Percentiles rank a stretch among this genome's conserved stretches.
Conservation (phyloP, 176 grass and related monocot species). For the Rhynchospora pubera region DNA sequence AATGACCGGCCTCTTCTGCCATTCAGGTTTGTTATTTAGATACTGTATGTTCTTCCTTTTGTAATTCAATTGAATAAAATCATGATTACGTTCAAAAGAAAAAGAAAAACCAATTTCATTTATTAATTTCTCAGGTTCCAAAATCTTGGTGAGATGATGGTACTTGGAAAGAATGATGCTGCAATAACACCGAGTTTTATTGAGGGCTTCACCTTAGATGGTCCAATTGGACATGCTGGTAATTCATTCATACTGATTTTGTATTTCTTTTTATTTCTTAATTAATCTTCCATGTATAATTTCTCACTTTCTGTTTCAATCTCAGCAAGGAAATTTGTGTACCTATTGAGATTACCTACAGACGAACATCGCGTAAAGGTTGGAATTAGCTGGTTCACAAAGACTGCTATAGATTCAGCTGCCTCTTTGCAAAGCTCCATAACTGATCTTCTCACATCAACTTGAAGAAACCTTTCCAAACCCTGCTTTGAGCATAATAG, state of each 20-base stretch:
- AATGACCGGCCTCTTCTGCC: slow-evolving; percentile 79
- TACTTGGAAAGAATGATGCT: slow-evolving; percentile 69
- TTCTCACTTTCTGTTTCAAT: neutral
- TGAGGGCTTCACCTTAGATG: slow-evolving; percentile 86
- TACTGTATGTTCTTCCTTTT: neutral
- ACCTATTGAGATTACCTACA: slow-evolving; percentile 85
- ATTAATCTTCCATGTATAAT: neutral
- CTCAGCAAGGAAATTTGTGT: slow-evolving; percentile 86
- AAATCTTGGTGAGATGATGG: slow-evolving; percentile 99
- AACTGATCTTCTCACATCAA: slow-evolving; percentile 39
- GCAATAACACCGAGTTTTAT: slow-evolving; percentile 78
- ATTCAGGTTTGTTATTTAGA: slow-evolving; percentile 50
- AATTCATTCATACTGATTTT: neutral
- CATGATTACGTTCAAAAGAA: neutral
- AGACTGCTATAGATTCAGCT: slow-evolving; percentile 57
- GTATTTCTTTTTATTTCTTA: neutral
- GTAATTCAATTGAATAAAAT: neutral
- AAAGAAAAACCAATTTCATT: neutral
- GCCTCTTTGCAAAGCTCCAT: slow-evolving; percentile 63
- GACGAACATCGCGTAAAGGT: slow-evolving; percentile 87
- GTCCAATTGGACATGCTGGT: slow-evolving; percentile 89
- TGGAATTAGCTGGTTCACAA: slow-evolving; percentile 84
- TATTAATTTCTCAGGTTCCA: slow-evolving; percentile 58
- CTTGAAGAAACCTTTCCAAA: slow-evolving; percentile 8
- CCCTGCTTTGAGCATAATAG: neutral